Percentiles rank a stretch among this genome's conserved stretches.
phyloP scores from a whole-genome alignment of 495 filamentous ascomycete genomes.

The Hyaloscypha variabilis region DNA sequence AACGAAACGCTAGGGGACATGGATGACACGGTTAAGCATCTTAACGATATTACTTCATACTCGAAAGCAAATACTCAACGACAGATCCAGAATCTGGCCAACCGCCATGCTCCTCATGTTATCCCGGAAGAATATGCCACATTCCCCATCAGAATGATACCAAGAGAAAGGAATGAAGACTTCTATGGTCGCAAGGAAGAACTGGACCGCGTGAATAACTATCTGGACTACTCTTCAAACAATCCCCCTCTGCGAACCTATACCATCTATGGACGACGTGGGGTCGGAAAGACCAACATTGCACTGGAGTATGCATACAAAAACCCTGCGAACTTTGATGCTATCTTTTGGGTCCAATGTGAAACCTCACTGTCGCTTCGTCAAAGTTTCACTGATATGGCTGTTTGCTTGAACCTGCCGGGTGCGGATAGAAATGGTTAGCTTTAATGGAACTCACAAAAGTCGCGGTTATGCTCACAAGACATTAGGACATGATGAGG shows the following conservation, averaged over 20 bases:
- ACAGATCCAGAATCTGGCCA: constrained; percentile 10
- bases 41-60: constrained; percentile 22
- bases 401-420: constrained; percentile 23
- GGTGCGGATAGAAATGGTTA: constrained; percentile 15
- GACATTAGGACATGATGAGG: constrained; percentile 22
- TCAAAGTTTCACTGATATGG: constrained; percentile 32
- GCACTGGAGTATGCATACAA: constrained; percentile 14
- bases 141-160: constrained; percentile 18
- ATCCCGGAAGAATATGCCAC: constrained; percentile 21
- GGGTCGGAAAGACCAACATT: constrained; percentile 22
- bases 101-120: constrained; percentile 17
- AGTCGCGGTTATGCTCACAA: too few relatives aligned
- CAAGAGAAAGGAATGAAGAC: neutral
- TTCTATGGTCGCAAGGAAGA: constrained; percentile 21
- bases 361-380: constrained; percentile 27
- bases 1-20: constrained; percentile 16
- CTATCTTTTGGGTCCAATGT: constrained; percentile 26
- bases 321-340: constrained; percentile 17
- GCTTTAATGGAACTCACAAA: too few relatives aligned
- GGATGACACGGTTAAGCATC: constrained; percentile 17
- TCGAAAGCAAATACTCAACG: constrained; percentile 22
- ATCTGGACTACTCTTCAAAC: constrained; percentile 22
- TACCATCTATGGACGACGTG: constrained; percentile 19
- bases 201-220: constrained; percentile 14
- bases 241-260: constrained; percentile 10